These are phyloP conservation scores for Zizania latifolia DNA, from an alignment of 176 grass and related monocot species.

Conservation along the genomic window DNA sequence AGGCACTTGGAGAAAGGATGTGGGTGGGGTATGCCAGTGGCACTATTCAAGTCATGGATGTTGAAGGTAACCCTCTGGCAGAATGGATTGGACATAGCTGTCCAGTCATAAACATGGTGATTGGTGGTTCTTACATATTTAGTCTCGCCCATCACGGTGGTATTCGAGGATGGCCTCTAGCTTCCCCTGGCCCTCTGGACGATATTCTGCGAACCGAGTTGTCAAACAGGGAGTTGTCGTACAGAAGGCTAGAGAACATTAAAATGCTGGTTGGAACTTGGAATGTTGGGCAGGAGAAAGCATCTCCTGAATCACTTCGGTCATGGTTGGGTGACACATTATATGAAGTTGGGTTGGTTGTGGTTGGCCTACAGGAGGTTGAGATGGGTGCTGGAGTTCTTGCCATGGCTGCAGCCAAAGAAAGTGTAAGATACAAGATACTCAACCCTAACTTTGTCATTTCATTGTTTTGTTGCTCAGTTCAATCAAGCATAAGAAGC, in stretches of 20 bases:
- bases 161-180: conserved; percentile 80
- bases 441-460: conserved; percentile 16
- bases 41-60: conserved; percentile 70
- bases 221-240: conserved; percentile 47
- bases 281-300: conserved; percentile 96
- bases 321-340: conserved; percentile 68
- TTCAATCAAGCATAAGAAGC: conserved; percentile 2
- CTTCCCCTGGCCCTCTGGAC: conserved; percentile 76
- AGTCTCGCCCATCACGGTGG: conserved; percentile 85
- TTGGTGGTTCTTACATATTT: conserved; percentile 68
- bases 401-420: conserved; percentile 96
- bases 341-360: conserved; percentile 70
- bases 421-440: conserved; percentile 77
- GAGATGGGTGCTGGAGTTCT: conserved; percentile 99
- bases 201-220: conserved; percentile 70
- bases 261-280: conserved; percentile 82
- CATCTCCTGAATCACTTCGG: conserved; percentile 56
- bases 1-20: conserved; percentile 63
- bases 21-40: conserved; percentile 91
- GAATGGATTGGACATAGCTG: conserved; percentile 80
- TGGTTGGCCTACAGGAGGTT: conserved; percentile 93
- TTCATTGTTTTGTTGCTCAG: not conserved
- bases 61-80: conserved; percentile 68
- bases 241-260: conserved; percentile 77
- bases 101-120: conserved; percentile 70